Evolutionary conservation across 768 basidiomycete genomes (phyloP).

Genomic region (Mycena maculata): DNA sequence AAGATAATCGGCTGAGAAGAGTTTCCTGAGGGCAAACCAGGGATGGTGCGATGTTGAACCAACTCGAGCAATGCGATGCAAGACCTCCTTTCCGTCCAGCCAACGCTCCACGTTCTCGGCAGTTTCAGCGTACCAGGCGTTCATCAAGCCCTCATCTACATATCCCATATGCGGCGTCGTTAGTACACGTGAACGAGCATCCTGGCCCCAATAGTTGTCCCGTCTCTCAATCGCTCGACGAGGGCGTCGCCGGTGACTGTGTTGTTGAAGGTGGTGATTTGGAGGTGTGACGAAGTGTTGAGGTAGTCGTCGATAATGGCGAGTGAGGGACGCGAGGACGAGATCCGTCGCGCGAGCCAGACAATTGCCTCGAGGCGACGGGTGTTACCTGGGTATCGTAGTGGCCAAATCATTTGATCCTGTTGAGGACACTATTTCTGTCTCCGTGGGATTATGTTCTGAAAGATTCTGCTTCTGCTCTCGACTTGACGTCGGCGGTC

Average conservation of each 20-base stretch:
- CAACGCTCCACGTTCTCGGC: slow-evolving; percentile 21
- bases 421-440: too few species aligned
- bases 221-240: slow-evolving; percentile 12
- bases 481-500: slow-evolving; percentile 19
- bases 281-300: not conserved
- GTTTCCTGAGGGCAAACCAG: too few species aligned
- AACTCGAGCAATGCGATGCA: slow-evolving; percentile 14
- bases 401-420: too few species aligned
- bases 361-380: too few species aligned
- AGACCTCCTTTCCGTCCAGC: slow-evolving; percentile 2
- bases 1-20: too few species aligned
- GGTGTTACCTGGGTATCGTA: too few species aligned
- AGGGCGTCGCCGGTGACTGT: not conserved
- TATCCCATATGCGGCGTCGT: slow-evolving; percentile 21
- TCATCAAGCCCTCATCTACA: slow-evolving; percentile 13
- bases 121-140: slow-evolving; percentile 20
- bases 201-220: not conserved
- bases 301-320: slow-evolving; percentile 20
- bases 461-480: slow-evolving; percentile 21
- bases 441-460: not conserved
- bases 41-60: too few species aligned
- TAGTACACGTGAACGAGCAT: not conserved
- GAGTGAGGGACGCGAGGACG: slow-evolving; percentile 4
- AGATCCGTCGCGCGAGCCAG: not conserved
- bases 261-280: slow-evolving; percentile 10